These are phyloP conservation scores for Uronychia binucleata DNA, from an alignment of 73 alveolate species.

Conservation along the genomic window DNA sequence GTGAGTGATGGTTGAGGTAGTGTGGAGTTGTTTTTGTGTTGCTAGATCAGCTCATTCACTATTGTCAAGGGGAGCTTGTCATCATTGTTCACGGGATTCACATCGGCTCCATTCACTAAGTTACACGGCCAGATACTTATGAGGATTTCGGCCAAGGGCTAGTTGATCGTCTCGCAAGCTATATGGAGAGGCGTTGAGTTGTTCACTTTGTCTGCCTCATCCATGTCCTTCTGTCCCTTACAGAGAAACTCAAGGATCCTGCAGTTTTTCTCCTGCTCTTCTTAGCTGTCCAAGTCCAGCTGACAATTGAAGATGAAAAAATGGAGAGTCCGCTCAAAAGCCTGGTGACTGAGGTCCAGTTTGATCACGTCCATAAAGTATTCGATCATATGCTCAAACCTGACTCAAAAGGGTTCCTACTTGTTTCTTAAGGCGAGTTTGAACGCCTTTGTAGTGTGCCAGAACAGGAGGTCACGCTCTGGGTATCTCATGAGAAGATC, in stretches of 20 bases:
- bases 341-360: not conserved
- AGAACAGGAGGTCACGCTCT: not conserved
- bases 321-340: not conserved
- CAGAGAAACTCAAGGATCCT: not conserved
- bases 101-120: conserved; percentile 5
- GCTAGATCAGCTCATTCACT: not conserved
- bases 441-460: not conserved
- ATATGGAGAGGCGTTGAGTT: not conserved
- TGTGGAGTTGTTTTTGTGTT: no score
- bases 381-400: not conserved
- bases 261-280: not conserved
- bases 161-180: conserved; percentile 2
- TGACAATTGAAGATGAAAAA: not conserved
- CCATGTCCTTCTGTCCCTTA: not conserved
- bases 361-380: not conserved
- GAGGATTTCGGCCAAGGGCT: not conserved
- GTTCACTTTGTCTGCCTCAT: not conserved
- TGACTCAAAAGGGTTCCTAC: not conserved
- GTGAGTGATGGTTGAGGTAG: no score
- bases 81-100: conserved; percentile 3
- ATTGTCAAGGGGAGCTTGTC: not conserved
- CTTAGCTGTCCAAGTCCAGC: not conserved
- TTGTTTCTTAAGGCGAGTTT: not conserved
- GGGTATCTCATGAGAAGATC: not conserved
- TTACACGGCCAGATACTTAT: not conserved